phyloP scores from a whole-genome alignment of 169 alveolate species.

The Plasmodium falciparum region DNA sequence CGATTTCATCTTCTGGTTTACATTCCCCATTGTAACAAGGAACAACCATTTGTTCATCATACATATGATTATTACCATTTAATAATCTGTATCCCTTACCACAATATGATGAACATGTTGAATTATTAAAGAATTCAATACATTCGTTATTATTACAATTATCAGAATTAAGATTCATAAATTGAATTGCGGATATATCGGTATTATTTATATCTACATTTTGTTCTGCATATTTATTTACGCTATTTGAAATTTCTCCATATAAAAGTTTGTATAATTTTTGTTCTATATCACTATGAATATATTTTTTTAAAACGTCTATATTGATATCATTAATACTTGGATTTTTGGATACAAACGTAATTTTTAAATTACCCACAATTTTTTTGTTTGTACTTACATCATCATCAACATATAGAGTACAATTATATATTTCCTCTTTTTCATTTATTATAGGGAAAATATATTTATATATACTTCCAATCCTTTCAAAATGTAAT shows the following conservation, averaged over 20 bases:
- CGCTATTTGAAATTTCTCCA: slow-evolving; percentile 7
- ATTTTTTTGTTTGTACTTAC: slow-evolving; percentile 4
- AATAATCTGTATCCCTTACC: slow-evolving; percentile 39
- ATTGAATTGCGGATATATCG: slow-evolving; percentile 11
- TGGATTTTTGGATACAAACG: slow-evolving; percentile 16
- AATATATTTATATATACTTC: slow-evolving; percentile 37
- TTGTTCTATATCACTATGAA: slow-evolving; percentile 28
- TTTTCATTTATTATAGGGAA: slow-evolving; percentile 43
- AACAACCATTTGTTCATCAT: slow-evolving; percentile 22
- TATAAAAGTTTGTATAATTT: slow-evolving; percentile 23
- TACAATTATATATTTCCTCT: slow-evolving; percentile 22
- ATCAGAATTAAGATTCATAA: slow-evolving; percentile 5
- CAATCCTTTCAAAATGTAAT: slow-evolving; percentile 35
- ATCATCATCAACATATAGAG: slow-evolving; percentile 45
- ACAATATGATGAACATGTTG: slow-evolving; percentile 54
- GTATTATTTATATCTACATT: slow-evolving; percentile 23
- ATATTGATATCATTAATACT: slow-evolving; percentile 22
- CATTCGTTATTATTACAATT: slow-evolving; percentile 49
- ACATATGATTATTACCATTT: slow-evolving; percentile 18
- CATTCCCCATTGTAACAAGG: slow-evolving; percentile 71
- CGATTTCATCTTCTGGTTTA: slow-evolving; percentile 29
- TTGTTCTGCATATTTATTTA: slow-evolving; percentile 5
- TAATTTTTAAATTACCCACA: slow-evolving; percentile 17
- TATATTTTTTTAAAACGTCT: slow-evolving; percentile 38
- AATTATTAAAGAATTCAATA: slow-evolving; percentile 24